phyloP scores from a whole-genome alignment of 129 eudicot genomes.

The Escallonia rubra region DNA sequence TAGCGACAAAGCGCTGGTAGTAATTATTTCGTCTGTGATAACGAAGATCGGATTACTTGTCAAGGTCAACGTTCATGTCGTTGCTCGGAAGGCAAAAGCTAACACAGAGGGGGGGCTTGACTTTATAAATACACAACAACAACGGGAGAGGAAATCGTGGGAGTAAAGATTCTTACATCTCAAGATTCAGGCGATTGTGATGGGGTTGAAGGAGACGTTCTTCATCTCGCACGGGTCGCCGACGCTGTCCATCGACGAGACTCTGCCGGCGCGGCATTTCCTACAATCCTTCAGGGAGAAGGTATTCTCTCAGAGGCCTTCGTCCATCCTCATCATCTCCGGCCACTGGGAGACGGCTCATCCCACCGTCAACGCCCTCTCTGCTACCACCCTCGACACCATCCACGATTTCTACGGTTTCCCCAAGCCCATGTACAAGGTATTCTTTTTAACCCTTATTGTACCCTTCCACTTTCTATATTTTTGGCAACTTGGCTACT shows the following conservation, averaged over 20 bases:
- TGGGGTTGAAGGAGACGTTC: conserved; percentile 46
- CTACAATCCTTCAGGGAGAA: conserved; percentile 51
- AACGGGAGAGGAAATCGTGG: too few relatives aligned
- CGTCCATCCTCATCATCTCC: conserved; percentile 66
- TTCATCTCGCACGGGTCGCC: conserved; percentile 95
- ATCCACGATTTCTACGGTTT: conserved; percentile 72
- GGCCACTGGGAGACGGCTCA: conserved; percentile 86
- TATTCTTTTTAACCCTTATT: neutral
- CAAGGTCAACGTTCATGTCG: too few relatives aligned
- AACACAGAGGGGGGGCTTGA: too few relatives aligned
- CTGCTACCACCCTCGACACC: conserved; percentile 42
- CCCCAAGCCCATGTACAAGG: conserved; percentile 72
- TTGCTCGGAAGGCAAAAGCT: too few relatives aligned
- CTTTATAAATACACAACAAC: too few relatives aligned
- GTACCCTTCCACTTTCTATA: neutral
- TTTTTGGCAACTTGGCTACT: neutral
- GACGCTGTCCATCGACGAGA: conserved; percentile 62
- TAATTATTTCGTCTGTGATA: too few relatives aligned
- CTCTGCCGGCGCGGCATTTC: conserved; percentile 66
- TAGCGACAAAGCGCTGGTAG: too few relatives aligned
- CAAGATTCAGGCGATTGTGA: neutral
- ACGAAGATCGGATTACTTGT: too few relatives aligned
- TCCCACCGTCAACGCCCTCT: conserved; percentile 54
- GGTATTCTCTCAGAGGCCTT: conserved; percentile 40
- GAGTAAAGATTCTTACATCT: too few relatives aligned